Evolutionary conservation across 768 basidiomycete genomes (phyloP), one percentile per base, ranked within the genome.

Genomic region (Kwoniella europaea): DNA sequence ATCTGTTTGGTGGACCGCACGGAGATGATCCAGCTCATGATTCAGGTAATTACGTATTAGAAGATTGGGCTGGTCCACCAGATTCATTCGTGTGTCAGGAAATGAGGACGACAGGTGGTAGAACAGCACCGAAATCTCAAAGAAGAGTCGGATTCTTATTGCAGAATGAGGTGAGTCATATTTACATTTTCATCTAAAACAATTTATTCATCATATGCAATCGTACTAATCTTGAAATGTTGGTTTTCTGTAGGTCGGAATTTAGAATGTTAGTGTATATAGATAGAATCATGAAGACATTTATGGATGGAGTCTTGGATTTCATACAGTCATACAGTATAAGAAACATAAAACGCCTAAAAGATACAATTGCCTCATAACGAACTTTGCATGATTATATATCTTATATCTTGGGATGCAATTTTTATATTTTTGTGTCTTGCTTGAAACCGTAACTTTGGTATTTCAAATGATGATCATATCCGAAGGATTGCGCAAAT

Each of bases 41-140:
- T 57, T 75, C 63, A 15, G 82, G 81, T 54, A 93, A 91, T 82
- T 96, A 98, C 84, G 87, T 92, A 0, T 83, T 98, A 63, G 92
- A 94, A 57, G 93, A 97, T 80, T 98, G 95, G 95, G 91, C 93
- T 65, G 92, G 93, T 29, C 93, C 97, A 5, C 97, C 97, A 0
- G 95, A 98, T 82, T 93, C 91, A 73, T 99, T 97, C 84, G 95
- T 98, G 6, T 99, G 97, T 79, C 97, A 98, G 85, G 97, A 99
- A 83, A 85, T 86, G 85, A 74, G 85, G 69, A 85, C 84, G 59
- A 86, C 86, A 1, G 84, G 85, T 54, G 84, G 84, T 52, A 75
- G 84, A 69, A 82, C 82, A 16, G 84, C 84, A 42, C 83, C 84
- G 42, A 84, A 84, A 71, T 77, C 76, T 70, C 84, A 84, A 69